Conservation (phyloP, 306 rosid species). For the Dalbergia cochinchinensis region DNA sequence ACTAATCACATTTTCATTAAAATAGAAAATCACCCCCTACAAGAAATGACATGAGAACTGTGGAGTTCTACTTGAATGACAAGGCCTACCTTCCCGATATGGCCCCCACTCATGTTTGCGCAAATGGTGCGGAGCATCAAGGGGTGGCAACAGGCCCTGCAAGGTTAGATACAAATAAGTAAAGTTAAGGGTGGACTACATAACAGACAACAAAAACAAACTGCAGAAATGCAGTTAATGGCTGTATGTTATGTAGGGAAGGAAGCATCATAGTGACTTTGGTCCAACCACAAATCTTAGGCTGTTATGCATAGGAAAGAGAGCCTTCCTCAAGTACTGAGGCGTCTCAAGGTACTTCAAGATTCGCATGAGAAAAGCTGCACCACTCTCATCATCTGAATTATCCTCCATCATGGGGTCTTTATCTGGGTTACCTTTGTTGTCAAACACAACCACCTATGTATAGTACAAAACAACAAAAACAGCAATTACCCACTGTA, state of each 20-base stretch:
- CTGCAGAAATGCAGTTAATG: constrained; percentile 31
- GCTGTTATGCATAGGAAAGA: constrained; percentile 89
- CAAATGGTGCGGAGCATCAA: constrained; percentile 98
- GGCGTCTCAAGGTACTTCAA: constrained; percentile 95
- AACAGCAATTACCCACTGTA: not conserved
- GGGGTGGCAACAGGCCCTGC: constrained; percentile 96
- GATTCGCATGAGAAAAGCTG: constrained; percentile 80
- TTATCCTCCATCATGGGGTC: constrained; percentile 47
- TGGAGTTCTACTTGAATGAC: constrained; percentile 10
- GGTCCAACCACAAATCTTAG: constrained; percentile 82
- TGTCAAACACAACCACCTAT: constrained; percentile 92
- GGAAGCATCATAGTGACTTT: constrained; percentile 34
- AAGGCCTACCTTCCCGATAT: constrained; percentile 78
- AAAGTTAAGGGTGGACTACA: constrained; percentile 16
- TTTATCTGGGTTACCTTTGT: constrained; percentile 51
- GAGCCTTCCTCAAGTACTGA: constrained; percentile 88
- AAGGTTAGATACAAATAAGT: constrained; percentile 37
- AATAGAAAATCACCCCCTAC: not conserved
- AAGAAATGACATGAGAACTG: constrained; percentile 23
- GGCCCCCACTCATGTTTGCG: constrained; percentile 97
- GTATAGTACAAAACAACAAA: not conserved
- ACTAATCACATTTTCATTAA: not conserved
- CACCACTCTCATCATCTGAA: constrained; percentile 81
- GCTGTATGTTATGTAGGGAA: not conserved
- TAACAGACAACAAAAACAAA: constrained; percentile 24